phyloP scores from a whole-genome alignment of 257 asterid species.

The Lantana camara region DNA sequence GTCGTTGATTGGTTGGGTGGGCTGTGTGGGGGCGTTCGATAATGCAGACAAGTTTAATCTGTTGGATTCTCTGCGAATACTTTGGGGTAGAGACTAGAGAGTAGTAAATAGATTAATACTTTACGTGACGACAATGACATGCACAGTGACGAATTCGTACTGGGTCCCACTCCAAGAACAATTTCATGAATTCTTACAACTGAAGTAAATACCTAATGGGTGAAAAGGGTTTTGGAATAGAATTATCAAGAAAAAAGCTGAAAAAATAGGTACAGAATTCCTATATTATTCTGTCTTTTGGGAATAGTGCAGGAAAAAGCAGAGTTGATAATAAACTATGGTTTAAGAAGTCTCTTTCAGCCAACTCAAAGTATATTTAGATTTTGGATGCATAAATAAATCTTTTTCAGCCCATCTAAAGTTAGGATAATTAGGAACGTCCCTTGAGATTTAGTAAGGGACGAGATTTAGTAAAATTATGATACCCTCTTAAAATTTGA shows the following conservation, averaged over 20 bases:
- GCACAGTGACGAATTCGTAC: too few relatives aligned
- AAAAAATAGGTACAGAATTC: not conserved
- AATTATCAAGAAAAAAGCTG: not conserved
- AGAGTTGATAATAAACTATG: slow-evolving; percentile 9
- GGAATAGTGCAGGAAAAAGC: not conserved
- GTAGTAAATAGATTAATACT: too few relatives aligned
- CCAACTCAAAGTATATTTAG: slow-evolving; percentile 31
- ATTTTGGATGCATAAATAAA: not conserved
- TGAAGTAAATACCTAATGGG: not conserved
- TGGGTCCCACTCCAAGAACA: too few relatives aligned
- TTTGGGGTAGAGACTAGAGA: slow-evolving; percentile 20
- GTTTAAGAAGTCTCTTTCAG: slow-evolving; percentile 33
- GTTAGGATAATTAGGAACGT: too few relatives aligned
- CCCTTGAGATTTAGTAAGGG: too few relatives aligned
- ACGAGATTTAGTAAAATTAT: too few relatives aligned
- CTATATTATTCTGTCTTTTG: not conserved
- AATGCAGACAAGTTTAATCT: slow-evolving; percentile 3
- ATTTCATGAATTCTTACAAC: too few relatives aligned
- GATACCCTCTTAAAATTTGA: too few relatives aligned
- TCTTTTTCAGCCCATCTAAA: not conserved
- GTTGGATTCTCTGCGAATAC: slow-evolving; percentile 21
- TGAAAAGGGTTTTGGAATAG: not conserved
- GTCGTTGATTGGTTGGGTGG: not conserved
- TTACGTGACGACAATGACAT: slow-evolving; percentile 12
- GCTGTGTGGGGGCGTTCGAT: not conserved